phyloP scores from a whole-genome alignment of 208 protist genomes.

The Trypanosoma avium region DNA sequence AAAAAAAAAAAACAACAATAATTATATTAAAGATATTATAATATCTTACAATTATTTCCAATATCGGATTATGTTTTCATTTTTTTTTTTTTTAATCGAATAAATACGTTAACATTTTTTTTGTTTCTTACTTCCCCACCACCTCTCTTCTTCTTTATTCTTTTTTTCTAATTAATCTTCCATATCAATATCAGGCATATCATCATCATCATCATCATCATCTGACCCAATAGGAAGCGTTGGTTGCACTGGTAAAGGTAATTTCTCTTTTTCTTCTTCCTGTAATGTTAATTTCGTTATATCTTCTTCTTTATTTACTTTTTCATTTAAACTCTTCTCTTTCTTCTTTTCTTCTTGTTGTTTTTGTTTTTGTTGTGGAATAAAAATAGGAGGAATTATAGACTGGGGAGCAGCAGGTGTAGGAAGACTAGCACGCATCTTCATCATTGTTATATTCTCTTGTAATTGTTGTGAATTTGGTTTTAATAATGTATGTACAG shows the following conservation, averaged over 20 bases:
- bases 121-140: background rate
- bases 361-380: background rate
- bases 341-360: background rate
- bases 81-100: background rate
- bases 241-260: background rate
- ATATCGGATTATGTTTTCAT: background rate
- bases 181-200: constrained; percentile 63
- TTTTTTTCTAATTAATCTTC: constrained; percentile 34
- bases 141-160: background rate
- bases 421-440: too few species aligned
- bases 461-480: too few species aligned
- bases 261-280: background rate
- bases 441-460: too few species aligned
- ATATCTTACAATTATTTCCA: too few species aligned
- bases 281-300: too few species aligned
- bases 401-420: too few species aligned
- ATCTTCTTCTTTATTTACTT: background rate
- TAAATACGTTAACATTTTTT: background rate
- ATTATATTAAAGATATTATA: too few species aligned
- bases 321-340: background rate
- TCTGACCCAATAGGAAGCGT: background rate
- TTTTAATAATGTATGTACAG: too few species aligned
- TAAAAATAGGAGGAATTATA: too few species aligned
- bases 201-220: constrained; percentile 33
- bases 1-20: background rate